Percentiles rank a stretch among this genome's conserved stretches.
Conservation (phyloP, 805 yeast genomes). For the Ogataea pilisensis region DNA sequence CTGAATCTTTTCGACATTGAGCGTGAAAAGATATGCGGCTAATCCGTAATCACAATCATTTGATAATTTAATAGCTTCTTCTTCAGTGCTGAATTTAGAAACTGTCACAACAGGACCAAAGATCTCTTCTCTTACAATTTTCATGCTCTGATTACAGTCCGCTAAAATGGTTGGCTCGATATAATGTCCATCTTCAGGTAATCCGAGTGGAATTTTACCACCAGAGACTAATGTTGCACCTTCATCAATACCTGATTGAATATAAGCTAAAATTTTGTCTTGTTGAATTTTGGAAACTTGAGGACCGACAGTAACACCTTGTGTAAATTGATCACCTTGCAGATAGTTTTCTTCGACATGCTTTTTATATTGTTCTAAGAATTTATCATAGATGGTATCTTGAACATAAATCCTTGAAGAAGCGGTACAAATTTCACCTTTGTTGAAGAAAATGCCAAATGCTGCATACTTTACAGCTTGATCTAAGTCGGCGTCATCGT, state of each 20-base stretch:
- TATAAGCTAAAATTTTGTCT: constrained; percentile 71
- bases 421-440: constrained; percentile 96
- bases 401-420: constrained; percentile 90
- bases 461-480: constrained; percentile 72
- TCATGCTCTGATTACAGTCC: constrained; percentile 63
- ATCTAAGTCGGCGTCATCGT: constrained; percentile 78
- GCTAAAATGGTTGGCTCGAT: constrained; percentile 72
- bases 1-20: constrained; percentile 68
- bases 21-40: constrained; percentile 88
- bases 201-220: constrained; percentile 42
- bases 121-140: constrained; percentile 71
- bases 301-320: constrained; percentile 82
- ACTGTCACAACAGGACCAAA: constrained; percentile 92
- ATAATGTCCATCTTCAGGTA: constrained; percentile 54
- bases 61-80: constrained; percentile 74
- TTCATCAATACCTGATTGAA: constrained; percentile 72
- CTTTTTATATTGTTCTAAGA: constrained; percentile 53
- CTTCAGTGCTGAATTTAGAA: constrained; percentile 75
- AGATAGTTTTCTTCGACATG: constrained; percentile 53
- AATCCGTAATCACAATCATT: constrained; percentile 82
- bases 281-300: constrained; percentile 81
- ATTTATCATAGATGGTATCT: constrained; percentile 76
- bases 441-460: constrained; percentile 83
- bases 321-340: constrained; percentile 78
- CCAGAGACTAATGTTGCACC: constrained; percentile 78